Evolutionary conservation across 2,329 filamentous ascomycete genomes (phyloP).

Genomic region (Colletotrichum aenigma): DNA sequence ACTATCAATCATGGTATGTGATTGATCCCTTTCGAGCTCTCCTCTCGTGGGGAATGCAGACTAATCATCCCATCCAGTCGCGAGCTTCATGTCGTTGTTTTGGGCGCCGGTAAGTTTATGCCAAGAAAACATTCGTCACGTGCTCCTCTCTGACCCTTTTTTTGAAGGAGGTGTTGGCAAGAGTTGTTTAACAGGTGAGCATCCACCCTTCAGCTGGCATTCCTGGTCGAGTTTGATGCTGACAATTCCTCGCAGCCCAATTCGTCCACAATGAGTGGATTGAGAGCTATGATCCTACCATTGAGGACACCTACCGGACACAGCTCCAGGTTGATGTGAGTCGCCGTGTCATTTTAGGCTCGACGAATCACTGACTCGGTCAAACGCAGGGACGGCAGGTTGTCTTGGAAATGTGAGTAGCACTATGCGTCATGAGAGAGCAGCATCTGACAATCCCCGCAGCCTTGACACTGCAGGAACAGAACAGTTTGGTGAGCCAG

Average conservation of each 20-base stretch:
- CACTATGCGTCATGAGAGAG: neutral
- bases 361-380: conserved; percentile 32
- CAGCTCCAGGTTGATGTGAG: conserved; percentile 84
- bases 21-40: neutral
- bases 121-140: conserved; percentile 5
- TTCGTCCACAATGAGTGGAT: conserved; percentile 96
- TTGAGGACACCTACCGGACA: conserved; percentile 78
- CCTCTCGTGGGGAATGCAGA: neutral
- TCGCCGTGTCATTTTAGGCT: conserved; percentile 25
- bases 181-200: conserved; percentile 84
- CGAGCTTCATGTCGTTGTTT: conserved; percentile 83
- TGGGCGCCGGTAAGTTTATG: conserved; percentile 71
- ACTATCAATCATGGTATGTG: conserved; percentile 22
- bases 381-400: conserved; percentile 77
- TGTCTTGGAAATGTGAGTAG: conserved; percentile 81
- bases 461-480: conserved; percentile 90
- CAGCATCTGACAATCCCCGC: conserved; percentile 28
- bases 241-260: conserved; percentile 65
- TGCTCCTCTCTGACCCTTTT: conserved; percentile 21
- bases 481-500: conserved; percentile 85
- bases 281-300: conserved; percentile 82
- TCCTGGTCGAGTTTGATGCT: neutral
- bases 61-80: conserved; percentile 52
- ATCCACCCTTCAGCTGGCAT: neutral
- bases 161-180: conserved; percentile 77